Evolutionary conservation across 805 yeast species (phyloP), one percentile per base, ranked within the genome.

Genomic region (Lachancea kluyveri): DNA sequence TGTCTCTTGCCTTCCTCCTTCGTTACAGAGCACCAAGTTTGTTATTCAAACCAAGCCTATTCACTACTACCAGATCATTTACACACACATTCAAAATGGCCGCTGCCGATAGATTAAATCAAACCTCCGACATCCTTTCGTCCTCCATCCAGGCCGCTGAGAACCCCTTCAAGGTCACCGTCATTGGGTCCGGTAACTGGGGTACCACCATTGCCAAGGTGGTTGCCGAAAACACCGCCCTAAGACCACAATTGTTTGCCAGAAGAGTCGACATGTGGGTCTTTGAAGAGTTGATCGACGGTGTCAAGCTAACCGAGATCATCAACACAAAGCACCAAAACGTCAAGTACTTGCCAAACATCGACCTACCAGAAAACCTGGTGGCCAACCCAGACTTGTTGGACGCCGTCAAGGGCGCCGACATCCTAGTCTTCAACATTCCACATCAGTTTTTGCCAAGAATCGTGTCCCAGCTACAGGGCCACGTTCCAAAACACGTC

Each of bases 151-250:
- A 37, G 19, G 24, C 33, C 21, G 31, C 43, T 11, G 42, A 35
- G 25, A 31, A 48, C 17, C 72, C 70, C 14, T 77, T 66, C 62
- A 72, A 67, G 50, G 70, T 79, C 25, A 68, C 87, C 24, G 85
- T 87, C 34, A 78, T 92, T 43, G 98, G 98, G 24, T 87, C 96
- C 18, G 98, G 97, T 57, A 90, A 90, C 64, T 90, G 98, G 83
- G 98, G 98, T 43, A 86, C 96, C 22, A 90, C 97, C 12, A 87
- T 92, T 34, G 96, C 97, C 41, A 90, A 92, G 60, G 86, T 90
- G 26, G 79, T 87, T 17, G 87, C 96, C 22, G 97, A 92, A 62
- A 88, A 87, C 59, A 68, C 88, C 25, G 69, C 68, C 12, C 74
- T 73, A 41, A 73, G 85, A 60, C 79, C 88, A 23, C 69, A 75